phyloP scores from a whole-genome alignment of 2,329 filamentous ascomycete genomes.

The Aspergillus fischeri region DNA sequence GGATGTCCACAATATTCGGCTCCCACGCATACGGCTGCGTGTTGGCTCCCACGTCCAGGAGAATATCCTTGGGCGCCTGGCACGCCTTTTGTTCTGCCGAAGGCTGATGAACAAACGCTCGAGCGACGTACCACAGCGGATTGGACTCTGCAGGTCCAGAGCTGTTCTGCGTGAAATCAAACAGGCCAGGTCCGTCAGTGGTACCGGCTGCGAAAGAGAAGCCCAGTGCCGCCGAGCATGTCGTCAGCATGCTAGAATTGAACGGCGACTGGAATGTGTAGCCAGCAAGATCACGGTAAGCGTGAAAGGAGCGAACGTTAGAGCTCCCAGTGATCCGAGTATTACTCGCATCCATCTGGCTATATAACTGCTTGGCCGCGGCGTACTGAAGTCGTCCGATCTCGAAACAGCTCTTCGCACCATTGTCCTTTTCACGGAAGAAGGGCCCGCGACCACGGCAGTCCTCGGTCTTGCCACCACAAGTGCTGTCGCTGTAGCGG shows the following conservation, averaged over 20 bases:
- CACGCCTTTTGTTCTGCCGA: conserved; percentile 67
- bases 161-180: conserved; percentile 89
- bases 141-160: conserved; percentile 66
- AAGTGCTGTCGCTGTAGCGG: conserved; percentile 71
- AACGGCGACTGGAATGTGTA: conserved; percentile 67
- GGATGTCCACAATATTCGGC: conserved; percentile 86
- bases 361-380: conserved; percentile 50
- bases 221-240: conserved; percentile 82
- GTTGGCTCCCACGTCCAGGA: conserved; percentile 85
- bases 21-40: conserved; percentile 76
- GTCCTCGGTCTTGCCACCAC: conserved; percentile 45
- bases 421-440: conserved; percentile 42
- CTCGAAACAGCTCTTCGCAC: conserved; percentile 48
- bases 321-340: conserved; percentile 52
- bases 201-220: conserved; percentile 93
- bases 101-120: conserved; percentile 67
- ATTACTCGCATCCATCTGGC: conserved; percentile 45
- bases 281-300: conserved; percentile 75
- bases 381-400: conserved; percentile 45
- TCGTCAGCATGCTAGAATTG: conserved; percentile 61
- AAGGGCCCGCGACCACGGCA: conserved; percentile 47
- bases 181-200: conserved; percentile 82
- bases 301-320: conserved; percentile 76
- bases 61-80: conserved; percentile 75
- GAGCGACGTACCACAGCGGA: conserved; percentile 75